These are phyloP conservation scores for Eustoma russellianum DNA, from an alignment of 257 asterid species.

Conservation along the genomic window DNA sequence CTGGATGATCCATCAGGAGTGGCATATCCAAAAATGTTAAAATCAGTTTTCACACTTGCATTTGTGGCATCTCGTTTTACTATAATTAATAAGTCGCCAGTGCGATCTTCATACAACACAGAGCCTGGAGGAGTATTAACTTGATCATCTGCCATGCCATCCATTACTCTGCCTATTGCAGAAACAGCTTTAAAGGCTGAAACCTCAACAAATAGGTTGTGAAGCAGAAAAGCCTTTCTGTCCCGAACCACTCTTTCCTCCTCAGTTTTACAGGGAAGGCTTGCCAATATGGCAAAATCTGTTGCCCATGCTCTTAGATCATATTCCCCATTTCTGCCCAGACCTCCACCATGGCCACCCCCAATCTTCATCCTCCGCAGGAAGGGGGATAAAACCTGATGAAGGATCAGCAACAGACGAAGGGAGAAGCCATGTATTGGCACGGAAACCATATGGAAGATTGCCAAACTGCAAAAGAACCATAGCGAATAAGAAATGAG, in stretches of 20 bases:
- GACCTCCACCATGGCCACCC: slow-evolving; percentile 98
- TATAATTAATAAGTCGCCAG: slow-evolving; percentile 66
- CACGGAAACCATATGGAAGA: slow-evolving; percentile 96
- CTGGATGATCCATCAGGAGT: slow-evolving; percentile 28
- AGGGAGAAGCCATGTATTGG: slow-evolving; percentile 96
- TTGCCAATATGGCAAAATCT: slow-evolving; percentile 73
- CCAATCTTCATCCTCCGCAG: slow-evolving; percentile 83
- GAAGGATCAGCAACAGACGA: slow-evolving; percentile 51
- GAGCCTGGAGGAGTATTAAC: slow-evolving; percentile 38
- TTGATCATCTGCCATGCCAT: slow-evolving; percentile 28
- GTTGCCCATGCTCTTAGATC: slow-evolving; percentile 92
- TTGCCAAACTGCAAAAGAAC: slow-evolving; percentile 78
- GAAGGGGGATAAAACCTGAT: slow-evolving; percentile 47
- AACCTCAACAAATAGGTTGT: slow-evolving; percentile 84
- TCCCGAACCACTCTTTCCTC: slow-evolving; percentile 94
- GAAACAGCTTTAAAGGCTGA: slow-evolving; percentile 78
- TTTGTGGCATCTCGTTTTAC: slow-evolving; percentile 58
- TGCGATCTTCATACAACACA: slow-evolving; percentile 45
- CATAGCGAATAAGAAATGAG: slow-evolving; percentile 7
- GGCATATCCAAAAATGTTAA: slow-evolving; percentile 40
- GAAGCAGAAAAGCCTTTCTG: slow-evolving; percentile 95
- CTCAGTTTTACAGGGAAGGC: slow-evolving; percentile 83
- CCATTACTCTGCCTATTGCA: slow-evolving; percentile 58
- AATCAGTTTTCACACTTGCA: slow-evolving; percentile 48
- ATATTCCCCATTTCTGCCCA: slow-evolving; percentile 62